These are phyloP conservation scores for Isatis lusitanica DNA, from an alignment of 441 rosid species.

Conservation along the genomic window DNA sequence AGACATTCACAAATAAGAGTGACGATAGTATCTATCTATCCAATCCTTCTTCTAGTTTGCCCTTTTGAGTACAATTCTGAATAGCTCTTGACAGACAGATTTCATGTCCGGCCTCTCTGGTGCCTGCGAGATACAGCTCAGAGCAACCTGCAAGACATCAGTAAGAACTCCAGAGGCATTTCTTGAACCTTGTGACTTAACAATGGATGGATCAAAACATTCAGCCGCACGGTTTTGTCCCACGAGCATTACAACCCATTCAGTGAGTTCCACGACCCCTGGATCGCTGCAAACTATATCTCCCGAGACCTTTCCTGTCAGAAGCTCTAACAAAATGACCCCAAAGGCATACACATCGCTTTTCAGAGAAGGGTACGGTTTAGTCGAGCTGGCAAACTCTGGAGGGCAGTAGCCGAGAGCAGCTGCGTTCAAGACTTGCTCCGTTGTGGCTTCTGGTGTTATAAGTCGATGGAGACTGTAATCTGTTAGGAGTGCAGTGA, in stretches of 20 bases:
- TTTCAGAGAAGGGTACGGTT: conserved; percentile 67
- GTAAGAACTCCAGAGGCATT: conserved; percentile 42
- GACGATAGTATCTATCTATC: background rate
- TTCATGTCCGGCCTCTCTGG: conserved; percentile 81
- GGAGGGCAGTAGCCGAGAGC: conserved; percentile 75
- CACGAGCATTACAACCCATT: conserved; percentile 58
- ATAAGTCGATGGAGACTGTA: conserved; percentile 68
- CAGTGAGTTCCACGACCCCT: conserved; percentile 62
- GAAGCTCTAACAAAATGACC: conserved; percentile 59
- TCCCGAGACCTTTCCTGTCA: conserved; percentile 57
- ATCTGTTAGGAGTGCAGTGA: conserved; percentile 55
- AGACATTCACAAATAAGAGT: background rate
- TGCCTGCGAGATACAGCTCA: conserved; percentile 72
- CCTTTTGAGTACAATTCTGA: conserved; percentile 33
- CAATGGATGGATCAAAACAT: conserved; percentile 56
- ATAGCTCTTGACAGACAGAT: conserved; percentile 64
- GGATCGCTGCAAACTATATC: conserved; percentile 56
- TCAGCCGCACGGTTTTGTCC: conserved; percentile 45
- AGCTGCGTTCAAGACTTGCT: conserved; percentile 69
- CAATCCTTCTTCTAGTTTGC: conserved; percentile 16
- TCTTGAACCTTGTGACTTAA: conserved; percentile 29
- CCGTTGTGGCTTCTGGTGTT: conserved; percentile 67
- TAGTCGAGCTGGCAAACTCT: conserved; percentile 67
- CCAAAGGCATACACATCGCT: conserved; percentile 78
- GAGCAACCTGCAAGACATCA: conserved; percentile 63